A percentile compares a stretch with the other conserved stretches of the same genome.
These are phyloP conservation scores for Venturia pyrina DNA, from an alignment of 2,329 filamentous ascomycete species.

Conservation along the genomic window DNA sequence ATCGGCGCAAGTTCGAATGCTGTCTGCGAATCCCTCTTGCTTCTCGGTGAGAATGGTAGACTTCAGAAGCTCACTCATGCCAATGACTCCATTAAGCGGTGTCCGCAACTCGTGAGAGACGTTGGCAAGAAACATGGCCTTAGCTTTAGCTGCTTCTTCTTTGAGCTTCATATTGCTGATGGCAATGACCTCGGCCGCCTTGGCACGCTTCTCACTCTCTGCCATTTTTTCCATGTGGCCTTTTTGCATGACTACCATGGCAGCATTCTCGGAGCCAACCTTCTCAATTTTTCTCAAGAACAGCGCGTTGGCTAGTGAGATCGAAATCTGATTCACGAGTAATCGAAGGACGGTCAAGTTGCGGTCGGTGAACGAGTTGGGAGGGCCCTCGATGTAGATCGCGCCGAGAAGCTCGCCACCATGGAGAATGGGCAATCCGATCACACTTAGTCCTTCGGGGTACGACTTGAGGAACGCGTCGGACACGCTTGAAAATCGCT, in stretches of 20 bases:
- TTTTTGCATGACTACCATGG: constrained; percentile 70
- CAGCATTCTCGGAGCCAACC: constrained; percentile 66
- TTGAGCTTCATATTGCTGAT: constrained; percentile 71
- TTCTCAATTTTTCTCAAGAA: constrained; percentile 62
- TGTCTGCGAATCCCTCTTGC: constrained; percentile 53
- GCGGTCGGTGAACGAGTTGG: constrained; percentile 67
- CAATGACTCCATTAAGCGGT: constrained; percentile 44
- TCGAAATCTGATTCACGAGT: constrained; percentile 66
- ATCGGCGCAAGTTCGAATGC: constrained; percentile 54
- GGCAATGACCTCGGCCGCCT: constrained; percentile 64
- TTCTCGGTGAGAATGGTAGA: constrained; percentile 45
- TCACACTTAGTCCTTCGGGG: constrained; percentile 61
- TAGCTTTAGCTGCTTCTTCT: constrained; percentile 73
- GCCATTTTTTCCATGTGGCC: constrained; percentile 61
- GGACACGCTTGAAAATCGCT: constrained; percentile 67
- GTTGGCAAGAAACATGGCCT: constrained; percentile 61
- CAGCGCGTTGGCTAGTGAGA: constrained; percentile 54
- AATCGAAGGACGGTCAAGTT: constrained; percentile 47
- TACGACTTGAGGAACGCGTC: constrained; percentile 59
- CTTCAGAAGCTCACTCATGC: constrained; percentile 52
- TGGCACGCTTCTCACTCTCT: constrained; percentile 66
- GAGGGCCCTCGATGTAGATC: constrained; percentile 64
- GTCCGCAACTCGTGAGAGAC: constrained; percentile 49
- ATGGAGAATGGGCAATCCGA: constrained; percentile 70
- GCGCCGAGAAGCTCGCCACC: constrained; percentile 63